Conservation (phyloP, 208 protist genomes). For the Leishmania martiniquensis region DNA sequence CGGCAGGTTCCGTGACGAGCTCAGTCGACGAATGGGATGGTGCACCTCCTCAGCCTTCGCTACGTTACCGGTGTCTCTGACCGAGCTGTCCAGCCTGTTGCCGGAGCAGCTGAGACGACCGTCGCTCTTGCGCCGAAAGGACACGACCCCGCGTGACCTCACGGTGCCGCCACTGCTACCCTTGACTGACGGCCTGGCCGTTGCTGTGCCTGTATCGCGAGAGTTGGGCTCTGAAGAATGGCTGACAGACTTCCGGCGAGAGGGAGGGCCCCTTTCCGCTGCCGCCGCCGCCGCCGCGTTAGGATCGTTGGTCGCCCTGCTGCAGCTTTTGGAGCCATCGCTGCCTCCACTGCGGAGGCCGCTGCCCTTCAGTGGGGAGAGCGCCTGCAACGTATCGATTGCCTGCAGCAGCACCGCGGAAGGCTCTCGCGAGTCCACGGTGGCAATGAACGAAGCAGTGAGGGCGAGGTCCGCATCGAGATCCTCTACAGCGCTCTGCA, state of each 20-base stretch:
- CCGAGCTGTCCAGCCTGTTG: neutral
- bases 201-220: neutral
- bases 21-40: conserved; percentile 2
- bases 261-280: neutral
- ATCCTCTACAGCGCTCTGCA: neutral
- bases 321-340: neutral
- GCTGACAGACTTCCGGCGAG: neutral
- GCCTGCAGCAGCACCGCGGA: conserved; percentile 10
- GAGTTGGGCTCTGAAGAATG: neutral
- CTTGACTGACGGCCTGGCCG: neutral
- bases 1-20: conserved; percentile 3
- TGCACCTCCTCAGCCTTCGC: neutral
- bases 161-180: neutral
- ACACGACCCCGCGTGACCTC: neutral
- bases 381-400: conserved; percentile 2
- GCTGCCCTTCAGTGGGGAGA: neutral
- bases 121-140: neutral
- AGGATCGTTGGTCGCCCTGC: neutral
- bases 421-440: neutral
- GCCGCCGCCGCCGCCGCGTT: neutral
- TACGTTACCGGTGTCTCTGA: neutral
- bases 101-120: neutral
- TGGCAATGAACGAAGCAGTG: neutral
- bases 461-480: neutral
- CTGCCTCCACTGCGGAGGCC: neutral